Evolutionary conservation across 345 rosid species (phyloP), one percentile per base, ranked within the genome.

Genomic region (Excoecaria agallocha): DNA sequence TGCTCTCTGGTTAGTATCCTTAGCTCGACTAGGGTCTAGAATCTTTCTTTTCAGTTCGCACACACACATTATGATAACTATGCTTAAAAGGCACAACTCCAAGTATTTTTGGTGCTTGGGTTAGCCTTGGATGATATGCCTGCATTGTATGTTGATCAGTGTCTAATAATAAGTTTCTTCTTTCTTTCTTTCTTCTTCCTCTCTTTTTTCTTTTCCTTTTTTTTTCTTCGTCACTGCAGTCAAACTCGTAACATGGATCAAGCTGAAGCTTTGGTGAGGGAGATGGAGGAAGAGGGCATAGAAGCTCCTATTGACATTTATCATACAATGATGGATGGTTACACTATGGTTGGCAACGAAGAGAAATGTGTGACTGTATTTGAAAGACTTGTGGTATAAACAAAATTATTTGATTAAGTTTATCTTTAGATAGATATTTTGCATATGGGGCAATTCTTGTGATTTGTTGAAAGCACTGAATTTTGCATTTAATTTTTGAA

Each of bases 251-350:
- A 90, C 72, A 91, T 95, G 98, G 88, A 87, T 72, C 79, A 82
- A 73, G 98, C 97, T 55, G 96, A 95, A 85, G 91, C 82, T 71
- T 83, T 95, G 76, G 98, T 91, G 58, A 91, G 93, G 74, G 93
- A 92, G 83, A 91, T 92, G 98, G 98, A 95, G 81, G 98, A 91
- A 83, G 97, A 95, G 79, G 99, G 98, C 66, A 91, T 93, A 46
- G 98, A 91, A 74, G 98, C 99, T 78, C 95, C 96, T 41, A 86
- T 93, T 71, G 93, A 89, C 68, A 87, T 93, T 66, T 95, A 95
- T 79, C 96, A 95, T 73, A 91, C 93, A n/a, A 91, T 95, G 99
- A 95, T 95, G 96, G 94, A 93, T 79, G 99, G 99, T 25, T 95
- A 95, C 77, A 90, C 96, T 45, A 91, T 85, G 87, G 81, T 90